Percentiles rank a stretch among this genome's conserved stretches.
Conservation (phyloP, 2,329 filamentous ascomycete genomes). For the Talaromyces albobiverticillius region DNA sequence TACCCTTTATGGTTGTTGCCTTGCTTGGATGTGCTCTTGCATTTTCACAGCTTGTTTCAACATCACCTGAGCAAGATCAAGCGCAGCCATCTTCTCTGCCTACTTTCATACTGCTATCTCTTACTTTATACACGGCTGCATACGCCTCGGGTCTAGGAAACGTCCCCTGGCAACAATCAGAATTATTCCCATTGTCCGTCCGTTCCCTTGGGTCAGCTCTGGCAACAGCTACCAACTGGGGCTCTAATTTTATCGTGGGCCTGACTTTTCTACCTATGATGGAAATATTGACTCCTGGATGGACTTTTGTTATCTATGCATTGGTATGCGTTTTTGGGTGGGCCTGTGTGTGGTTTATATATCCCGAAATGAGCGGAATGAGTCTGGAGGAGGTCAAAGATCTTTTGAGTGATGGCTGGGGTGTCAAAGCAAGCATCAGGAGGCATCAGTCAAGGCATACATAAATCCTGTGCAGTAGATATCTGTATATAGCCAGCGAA, state of each 20-base stretch:
- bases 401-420: conserved; percentile 71
- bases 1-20: conserved; percentile 78
- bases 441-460: conserved; percentile 18
- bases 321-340: conserved; percentile 66
- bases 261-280: conserved; percentile 87
- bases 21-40: conserved; percentile 69
- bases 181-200: conserved; percentile 72
- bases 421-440: conserved; percentile 53
- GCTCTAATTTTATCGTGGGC: conserved; percentile 79
- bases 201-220: conserved; percentile 62
- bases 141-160: conserved; percentile 88
- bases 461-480: not conserved
- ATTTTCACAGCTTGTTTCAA: conserved; percentile 54
- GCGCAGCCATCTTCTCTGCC: conserved; percentile 30
- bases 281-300: conserved; percentile 67
- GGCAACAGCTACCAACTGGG: conserved; percentile 78
- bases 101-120: conserved; percentile 65
- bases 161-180: conserved; percentile 94
- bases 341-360: conserved; percentile 66
- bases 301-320: conserved; percentile 81
- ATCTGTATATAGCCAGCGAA: not conserved
- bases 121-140: conserved; percentile 78
- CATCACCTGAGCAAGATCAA: conserved; percentile 19
- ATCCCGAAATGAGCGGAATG: conserved; percentile 82
- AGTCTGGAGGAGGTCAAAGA: conserved; percentile 75